Base-by-base conservation (phyloP, 768 basidiomycete genomes). In the Epithele typhae region DNA sequence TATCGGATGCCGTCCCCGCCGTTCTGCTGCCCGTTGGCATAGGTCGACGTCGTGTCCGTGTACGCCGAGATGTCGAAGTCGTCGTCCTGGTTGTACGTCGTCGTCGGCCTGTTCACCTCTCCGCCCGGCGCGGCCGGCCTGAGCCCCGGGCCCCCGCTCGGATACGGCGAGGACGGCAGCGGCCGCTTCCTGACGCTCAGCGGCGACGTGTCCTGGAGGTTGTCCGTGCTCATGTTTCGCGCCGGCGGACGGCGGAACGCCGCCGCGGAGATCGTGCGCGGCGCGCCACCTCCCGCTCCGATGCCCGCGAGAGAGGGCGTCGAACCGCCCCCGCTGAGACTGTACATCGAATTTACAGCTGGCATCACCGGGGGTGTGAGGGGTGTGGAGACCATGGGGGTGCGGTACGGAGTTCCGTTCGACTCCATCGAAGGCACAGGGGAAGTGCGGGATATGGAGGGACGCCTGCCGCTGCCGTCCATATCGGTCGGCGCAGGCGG, bases 181-280 rank as follows among this genome's bases (percentile, higher is more conserved):
- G 68, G 61, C 10, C 73, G 73, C 56, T 76, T 82, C 64, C 72
- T 76, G 35, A 76, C 51, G 25, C 65, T 62, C 45, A 79, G 50
- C 32, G 78, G 79, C 32, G 60, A 74, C 42, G 68, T 72, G 40
- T 79, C 80, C 40, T 50, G 11, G 40, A 42, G 33, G 25, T 47
- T 48, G 6, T 49, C 42, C 11, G 36, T 40, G 2, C 25, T 27
- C 14, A 47, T 36, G 18, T 25, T 51, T 37, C 63, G 67, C 25
- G 58, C 54, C 32, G 55, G 60, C 25, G 74, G 79, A 23, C 83
- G 70, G 23, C 82, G 69, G 65, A 90, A 90, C 21, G 86, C 86
- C 5, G 85, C 83, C 0, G 86, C 87, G 3, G 84, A 78, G 43
- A 90, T 88, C 45, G 78, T 90, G 35, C 82, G 73, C 12, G 74